Evolutionary conservation across 495 filamentous ascomycete species (phyloP).

Genomic region (Tuber umbilicatum): DNA sequence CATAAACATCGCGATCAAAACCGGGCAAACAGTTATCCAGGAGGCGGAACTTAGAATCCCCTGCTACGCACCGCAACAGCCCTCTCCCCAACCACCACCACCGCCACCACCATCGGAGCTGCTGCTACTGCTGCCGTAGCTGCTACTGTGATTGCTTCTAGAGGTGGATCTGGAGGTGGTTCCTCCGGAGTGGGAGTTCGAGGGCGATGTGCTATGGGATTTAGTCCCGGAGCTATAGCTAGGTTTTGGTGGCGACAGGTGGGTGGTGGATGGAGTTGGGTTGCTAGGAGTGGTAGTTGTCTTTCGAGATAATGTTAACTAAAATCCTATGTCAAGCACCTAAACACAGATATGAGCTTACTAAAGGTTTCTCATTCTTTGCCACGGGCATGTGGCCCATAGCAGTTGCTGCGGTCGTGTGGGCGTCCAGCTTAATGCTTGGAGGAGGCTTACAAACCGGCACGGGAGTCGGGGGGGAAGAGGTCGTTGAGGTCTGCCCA

Average conservation of each 20-base stretch:
- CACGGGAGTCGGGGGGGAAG: neutral
- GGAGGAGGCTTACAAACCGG: neutral
- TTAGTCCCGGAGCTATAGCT: neutral
- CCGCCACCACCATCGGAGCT: neutral
- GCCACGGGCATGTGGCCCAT: neutral
- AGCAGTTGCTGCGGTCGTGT: neutral
- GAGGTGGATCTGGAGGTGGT: neutral
- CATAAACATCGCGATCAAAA: neutral
- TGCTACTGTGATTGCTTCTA: neutral
- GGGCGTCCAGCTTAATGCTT: neutral
- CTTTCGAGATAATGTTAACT: neutral
- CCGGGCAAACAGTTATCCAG: neutral
- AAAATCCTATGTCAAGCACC: neutral
- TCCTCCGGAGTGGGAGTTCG: neutral
- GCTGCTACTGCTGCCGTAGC: neutral
- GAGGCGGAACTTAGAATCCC: neutral
- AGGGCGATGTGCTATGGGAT: neutral
- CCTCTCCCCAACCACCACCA: neutral
- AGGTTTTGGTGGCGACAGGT: neutral
- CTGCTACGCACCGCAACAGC: neutral
- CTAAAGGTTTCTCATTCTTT: neutral
- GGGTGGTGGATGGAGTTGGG: neutral
- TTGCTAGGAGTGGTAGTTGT: neutral
- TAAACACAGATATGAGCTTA: neutral
- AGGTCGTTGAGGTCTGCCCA: neutral